phyloP scores from a whole-genome alignment of 2,329 filamentous ascomycete genomes.

The Stromatinia cepivora region DNA sequence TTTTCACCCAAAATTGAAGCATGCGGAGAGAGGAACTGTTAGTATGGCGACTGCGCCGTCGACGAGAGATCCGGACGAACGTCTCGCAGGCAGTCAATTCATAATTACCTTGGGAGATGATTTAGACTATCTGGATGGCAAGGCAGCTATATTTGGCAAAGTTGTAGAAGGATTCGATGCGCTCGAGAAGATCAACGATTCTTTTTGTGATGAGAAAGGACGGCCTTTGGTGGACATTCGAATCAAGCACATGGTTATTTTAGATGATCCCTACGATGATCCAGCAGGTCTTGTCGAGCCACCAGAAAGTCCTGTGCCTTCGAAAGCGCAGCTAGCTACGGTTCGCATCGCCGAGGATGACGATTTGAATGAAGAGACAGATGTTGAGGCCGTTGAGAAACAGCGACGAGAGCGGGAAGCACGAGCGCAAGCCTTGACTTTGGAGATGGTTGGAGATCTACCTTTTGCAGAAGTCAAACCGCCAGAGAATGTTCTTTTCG shows the following conservation, averaged over 20 bases:
- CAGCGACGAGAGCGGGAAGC: constrained; percentile 85
- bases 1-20: constrained; percentile 83
- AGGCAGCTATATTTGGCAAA: constrained; percentile 91
- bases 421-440: constrained; percentile 85
- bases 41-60: constrained; percentile 94
- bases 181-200: constrained; percentile 87
- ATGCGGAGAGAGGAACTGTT: constrained; percentile 85
- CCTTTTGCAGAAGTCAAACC: constrained; percentile 97
- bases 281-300: constrained; percentile 75
- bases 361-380: constrained; percentile 70
- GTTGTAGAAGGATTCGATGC: constrained; percentile 95
- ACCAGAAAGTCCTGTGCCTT: constrained; percentile 75
- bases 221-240: constrained; percentile 91
- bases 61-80: constrained; percentile 73
- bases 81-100: constrained; percentile 88
- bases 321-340: constrained; percentile 82
- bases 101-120: constrained; percentile 88
- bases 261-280: constrained; percentile 91
- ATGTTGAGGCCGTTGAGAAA: constrained; percentile 77
- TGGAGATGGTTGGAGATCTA: constrained; percentile 97
- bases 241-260: constrained; percentile 85
- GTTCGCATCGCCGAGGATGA: constrained; percentile 91
- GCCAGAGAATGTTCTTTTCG: constrained; percentile 94
- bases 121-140: constrained; percentile 86
- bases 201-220: constrained; percentile 83